These are phyloP conservation scores for Trametes hirsuta DNA, from an alignment of 1,284 basidiomycete species.

Conservation along the genomic window DNA sequence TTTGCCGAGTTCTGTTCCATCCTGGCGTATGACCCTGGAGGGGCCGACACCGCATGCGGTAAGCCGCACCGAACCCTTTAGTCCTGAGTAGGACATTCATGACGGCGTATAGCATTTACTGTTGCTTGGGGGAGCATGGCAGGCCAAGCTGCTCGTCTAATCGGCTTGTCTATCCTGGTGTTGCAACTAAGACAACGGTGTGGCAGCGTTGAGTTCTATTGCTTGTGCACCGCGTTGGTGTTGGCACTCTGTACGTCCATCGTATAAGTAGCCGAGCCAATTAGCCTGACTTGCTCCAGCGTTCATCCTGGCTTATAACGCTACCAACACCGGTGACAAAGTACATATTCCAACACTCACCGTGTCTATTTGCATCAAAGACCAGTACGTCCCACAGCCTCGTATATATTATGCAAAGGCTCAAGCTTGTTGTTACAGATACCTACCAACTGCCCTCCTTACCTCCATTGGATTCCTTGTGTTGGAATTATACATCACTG, in stretches of 20 bases:
- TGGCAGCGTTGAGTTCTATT: constrained; percentile 40
- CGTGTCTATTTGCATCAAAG: constrained; percentile 33
- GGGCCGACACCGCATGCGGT: constrained; percentile 44
- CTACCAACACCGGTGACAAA: constrained; percentile 42
- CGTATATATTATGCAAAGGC: neutral
- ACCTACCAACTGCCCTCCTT: constrained; percentile 45
- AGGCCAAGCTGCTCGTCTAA: constrained; percentile 44
- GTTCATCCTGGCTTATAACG: constrained; percentile 47
- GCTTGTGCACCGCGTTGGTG: constrained; percentile 39
- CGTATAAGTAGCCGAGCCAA: neutral
- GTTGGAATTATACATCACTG: constrained; percentile 47
- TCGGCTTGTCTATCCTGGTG: constrained; percentile 48
- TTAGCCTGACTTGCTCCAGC: constrained; percentile 32
- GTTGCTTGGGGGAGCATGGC: constrained; percentile 53
- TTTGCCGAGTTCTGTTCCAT: constrained; percentile 48
- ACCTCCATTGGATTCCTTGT: constrained; percentile 45
- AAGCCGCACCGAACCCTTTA: constrained; percentile 15
- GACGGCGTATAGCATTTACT: constrained; percentile 46
- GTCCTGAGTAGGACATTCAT: neutral
- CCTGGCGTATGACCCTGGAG: constrained; percentile 37
- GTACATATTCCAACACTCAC: constrained; percentile 21
- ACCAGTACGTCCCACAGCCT: constrained; percentile 38
- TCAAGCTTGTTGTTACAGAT: constrained; percentile 11
- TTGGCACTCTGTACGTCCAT: constrained; percentile 43
- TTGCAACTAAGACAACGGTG: constrained; percentile 43